These are phyloP conservation scores for Candida hispaniensis DNA, from an alignment of 805 yeast genomes.

Conservation along the genomic window DNA sequence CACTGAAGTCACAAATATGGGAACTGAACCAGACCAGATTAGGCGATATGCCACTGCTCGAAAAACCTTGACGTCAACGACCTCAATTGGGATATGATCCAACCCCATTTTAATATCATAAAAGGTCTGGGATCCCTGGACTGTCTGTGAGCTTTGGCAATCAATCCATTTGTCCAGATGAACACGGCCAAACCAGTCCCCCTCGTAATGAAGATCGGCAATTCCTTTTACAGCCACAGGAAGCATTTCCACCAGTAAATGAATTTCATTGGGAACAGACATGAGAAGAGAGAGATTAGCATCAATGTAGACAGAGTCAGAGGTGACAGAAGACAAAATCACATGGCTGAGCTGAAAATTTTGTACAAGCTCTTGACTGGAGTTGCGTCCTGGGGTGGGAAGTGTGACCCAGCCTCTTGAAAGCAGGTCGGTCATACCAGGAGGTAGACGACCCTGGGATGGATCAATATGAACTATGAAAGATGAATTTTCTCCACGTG, in stretches of 20 bases:
- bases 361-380: slow-evolving; percentile 1
- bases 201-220: slow-evolving; percentile 9
- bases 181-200: slow-evolving; percentile 8
- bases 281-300: slow-evolving; percentile 6
- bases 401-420: slow-evolving; percentile 10
- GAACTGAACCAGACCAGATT: slow-evolving; percentile 6
- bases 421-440: slow-evolving; percentile 1
- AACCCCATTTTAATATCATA: slow-evolving; percentile 9
- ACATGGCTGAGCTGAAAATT: slow-evolving; percentile 6
- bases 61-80: slow-evolving; percentile 2
- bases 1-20: no score
- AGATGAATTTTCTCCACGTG: slow-evolving; percentile 6
- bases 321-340: slow-evolving; percentile 4
- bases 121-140: slow-evolving; percentile 7
- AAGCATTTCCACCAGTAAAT: slow-evolving; percentile 11
- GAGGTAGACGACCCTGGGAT: slow-evolving; percentile 3
- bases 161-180: slow-evolving; percentile 9
- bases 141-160: slow-evolving; percentile 5
- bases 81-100: slow-evolving; percentile 7
- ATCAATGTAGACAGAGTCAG: slow-evolving; percentile 10
- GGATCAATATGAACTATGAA: slow-evolving; percentile 12
- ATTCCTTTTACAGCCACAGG: slow-evolving; percentile 8
- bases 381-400: slow-evolving; percentile 7
- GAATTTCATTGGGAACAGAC: slow-evolving; percentile 1
- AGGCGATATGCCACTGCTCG: slow-evolving; percentile 8